Base-by-base conservation (phyloP, 73 alveolate genomes). In the Tetrahymena elliotti region DNA sequence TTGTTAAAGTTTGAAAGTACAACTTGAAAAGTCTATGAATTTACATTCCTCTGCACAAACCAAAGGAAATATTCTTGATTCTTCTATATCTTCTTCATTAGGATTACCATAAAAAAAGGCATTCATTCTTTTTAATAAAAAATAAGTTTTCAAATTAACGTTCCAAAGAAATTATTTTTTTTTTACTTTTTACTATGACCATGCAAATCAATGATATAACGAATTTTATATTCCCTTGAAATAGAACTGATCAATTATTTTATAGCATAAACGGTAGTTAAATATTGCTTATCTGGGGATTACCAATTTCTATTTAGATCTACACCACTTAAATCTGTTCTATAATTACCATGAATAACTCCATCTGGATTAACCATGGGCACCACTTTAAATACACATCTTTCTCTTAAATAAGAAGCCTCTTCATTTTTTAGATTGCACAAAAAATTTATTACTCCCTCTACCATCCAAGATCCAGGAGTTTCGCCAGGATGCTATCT, bases 401-500 rank as follows among this genome's bases (percentile, higher is more conserved):
- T 37, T 54, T 97, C 97, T 84, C 98, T 96, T 93, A 97, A 93
- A 93, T 96, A 95, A 93, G 96, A 95, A 16, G 98, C 98, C 82
- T 97, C 98, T 16, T 95, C 97, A 5, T 96, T 95, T 92, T 97
- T 95, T 68, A 68, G 36, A 9, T 97, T 96, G 95, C 95, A 95
- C 93, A 97, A 47, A 93, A 95, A 97, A 54, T 97, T 98, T 0
- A 96, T 94, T 22, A 95, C 92, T 35, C 98, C 98, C 96, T 97
- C 96, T 84, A 97, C 88, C 6, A 96, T 98, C 94, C 94, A 97
- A 24, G 98, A 96, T 16, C 98, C 97, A 31, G 97, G 98, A 8
- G 98, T 97, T 83, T 97, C 98, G 9, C 98, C 98, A n/a, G 98
- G 98, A 88, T 97, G 98, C 94, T 97, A 97, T 52, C 98, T 93